Conservation (phyloP, 1,284 basidiomycete genomes). For the Trichosporon coremiiforme region DNA sequence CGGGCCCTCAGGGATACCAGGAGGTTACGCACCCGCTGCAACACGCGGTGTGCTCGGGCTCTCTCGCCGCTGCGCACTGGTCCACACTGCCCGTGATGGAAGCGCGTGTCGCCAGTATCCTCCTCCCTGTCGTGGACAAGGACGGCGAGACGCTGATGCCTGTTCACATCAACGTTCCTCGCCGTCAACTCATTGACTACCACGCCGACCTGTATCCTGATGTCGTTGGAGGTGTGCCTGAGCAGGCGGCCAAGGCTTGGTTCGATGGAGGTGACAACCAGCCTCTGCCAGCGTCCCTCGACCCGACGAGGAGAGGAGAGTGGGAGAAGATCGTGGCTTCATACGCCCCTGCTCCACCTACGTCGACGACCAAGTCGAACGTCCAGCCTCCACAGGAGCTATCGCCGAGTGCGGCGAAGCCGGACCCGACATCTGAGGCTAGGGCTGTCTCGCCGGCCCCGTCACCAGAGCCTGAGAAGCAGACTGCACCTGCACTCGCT, state of each 20-base stretch:
- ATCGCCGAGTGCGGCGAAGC: slow-evolving; percentile 1
- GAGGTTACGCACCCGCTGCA: slow-evolving; percentile 48
- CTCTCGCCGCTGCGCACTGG: slow-evolving; percentile 49
- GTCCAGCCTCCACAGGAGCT: slow-evolving; percentile 11
- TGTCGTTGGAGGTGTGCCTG: slow-evolving; percentile 45
- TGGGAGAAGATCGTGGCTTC: slow-evolving; percentile 36
- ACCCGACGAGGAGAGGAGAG: slow-evolving; percentile 41
- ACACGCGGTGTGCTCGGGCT: slow-evolving; percentile 43
- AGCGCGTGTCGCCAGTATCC: slow-evolving; percentile 55
- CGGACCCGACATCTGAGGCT: background rate
- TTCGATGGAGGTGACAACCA: slow-evolving; percentile 44
- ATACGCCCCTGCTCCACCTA: background rate
- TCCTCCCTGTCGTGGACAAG: slow-evolving; percentile 51
- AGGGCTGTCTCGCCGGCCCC: background rate
- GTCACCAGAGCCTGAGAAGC: background rate
- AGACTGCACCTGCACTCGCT: background rate
- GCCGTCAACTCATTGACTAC: slow-evolving; percentile 58
- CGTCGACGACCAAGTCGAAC: background rate
- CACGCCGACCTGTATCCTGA: slow-evolving; percentile 57
- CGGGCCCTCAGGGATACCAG: slow-evolving; percentile 49
- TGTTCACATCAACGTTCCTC: slow-evolving; percentile 53
- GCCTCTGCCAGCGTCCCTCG: slow-evolving; percentile 40
- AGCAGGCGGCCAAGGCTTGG: slow-evolving; percentile 52
- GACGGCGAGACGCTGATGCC: slow-evolving; percentile 55
- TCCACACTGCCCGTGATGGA: slow-evolving; percentile 55